A percentile compares a stretch with the other conserved stretches of the same genome.
These are phyloP conservation scores for Leccinum ponderosum DNA, from an alignment of 1,284 basidiomycete species.

Conservation along the genomic window DNA sequence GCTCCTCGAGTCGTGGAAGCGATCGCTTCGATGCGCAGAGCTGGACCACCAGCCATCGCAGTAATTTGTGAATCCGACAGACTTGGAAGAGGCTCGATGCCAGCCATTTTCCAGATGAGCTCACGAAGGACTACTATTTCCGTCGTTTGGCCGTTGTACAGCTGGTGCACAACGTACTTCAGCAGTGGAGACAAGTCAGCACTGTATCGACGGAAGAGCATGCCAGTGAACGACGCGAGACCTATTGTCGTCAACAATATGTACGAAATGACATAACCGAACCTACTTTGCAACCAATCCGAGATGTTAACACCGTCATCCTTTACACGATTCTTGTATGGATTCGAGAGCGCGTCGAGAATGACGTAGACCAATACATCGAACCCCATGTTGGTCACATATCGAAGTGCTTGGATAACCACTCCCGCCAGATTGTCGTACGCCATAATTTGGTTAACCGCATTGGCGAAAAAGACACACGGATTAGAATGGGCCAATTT, in stretches of 20 bases:
- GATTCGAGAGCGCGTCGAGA: slow-evolving; percentile 87
- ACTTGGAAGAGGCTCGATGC: slow-evolving; percentile 88
- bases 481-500: slow-evolving; percentile 96
- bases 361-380: slow-evolving; percentile 91
- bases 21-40: slow-evolving; percentile 84
- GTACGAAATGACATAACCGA: slow-evolving; percentile 2
- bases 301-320: slow-evolving; percentile 91
- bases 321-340: slow-evolving; percentile 84
- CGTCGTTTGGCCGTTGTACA: slow-evolving; percentile 80
- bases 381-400: slow-evolving; percentile 89
- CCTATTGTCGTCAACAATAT: slow-evolving; percentile 44
- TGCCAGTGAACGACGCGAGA: slow-evolving; percentile 90
- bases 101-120: slow-evolving; percentile 94
- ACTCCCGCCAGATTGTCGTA: slow-evolving; percentile 95
- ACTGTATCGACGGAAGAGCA: slow-evolving; percentile 85
- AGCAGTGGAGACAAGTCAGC: slow-evolving; percentile 86
- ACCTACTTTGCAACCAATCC: slow-evolving; percentile 92
- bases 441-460: slow-evolving; percentile 93
- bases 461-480: slow-evolving; percentile 87
- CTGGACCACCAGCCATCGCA: slow-evolving; percentile 89
- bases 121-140: slow-evolving; percentile 93
- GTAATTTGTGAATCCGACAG: slow-evolving; percentile 86
- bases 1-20: slow-evolving; percentile 72
- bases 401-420: slow-evolving; percentile 89
- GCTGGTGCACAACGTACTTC: slow-evolving; percentile 90